Base-by-base conservation (phyloP, 371 early-diverging fungal species). In the Circinella minor region DNA sequence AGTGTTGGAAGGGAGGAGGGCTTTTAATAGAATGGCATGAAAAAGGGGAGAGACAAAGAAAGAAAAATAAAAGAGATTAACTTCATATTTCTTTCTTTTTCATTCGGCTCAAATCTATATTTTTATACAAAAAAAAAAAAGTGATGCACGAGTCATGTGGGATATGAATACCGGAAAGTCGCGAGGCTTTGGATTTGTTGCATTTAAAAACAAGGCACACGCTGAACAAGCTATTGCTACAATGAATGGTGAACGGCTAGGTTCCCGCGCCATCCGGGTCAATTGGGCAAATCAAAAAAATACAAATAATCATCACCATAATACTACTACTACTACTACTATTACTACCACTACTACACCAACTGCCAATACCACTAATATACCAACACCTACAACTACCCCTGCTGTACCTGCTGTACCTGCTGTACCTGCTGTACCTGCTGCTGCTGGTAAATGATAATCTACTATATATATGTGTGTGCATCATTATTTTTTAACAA, bases 181-280 rank as follows among this genome's bases (percentile, higher is more conserved):
- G 46, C 90, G 91, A 71, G 96, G 95, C 36, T 94, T 88, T 80
- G 92, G 91, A 15, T 96, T 95, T 80, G 85, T 94, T 49, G 91
- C 90, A 55, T 96, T 94, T 75, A 81, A 89, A 74, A 91, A 94
- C 66, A 86, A 91, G 18, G 84, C 90, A 48, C 94, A 94, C 75
- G 94, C 90, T 64, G 90, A 91, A 27, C 85, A 87, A 66, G 96
- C 95, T 4, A 84, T 91, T 85, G 88, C 87, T 39, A 94, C 94
- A 69, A 94, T 94, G 94, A 90, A 96, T 74, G 95, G 95, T 85
- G 85, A 89, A 66, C 85, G 85, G 83, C 67, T 91, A 27, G 89
- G 89, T 43, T 81, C 81, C 43, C 78, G 90, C 37, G 75, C 85
- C 34, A 87, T 91, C 67, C 87, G 91, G 54, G 86, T 88, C 60